Evolutionary conservation across 2,329 filamentous ascomycete genomes (phyloP), one percentile per base, ranked within the genome.

Genomic region (Acrocalymma vagum): DNA sequence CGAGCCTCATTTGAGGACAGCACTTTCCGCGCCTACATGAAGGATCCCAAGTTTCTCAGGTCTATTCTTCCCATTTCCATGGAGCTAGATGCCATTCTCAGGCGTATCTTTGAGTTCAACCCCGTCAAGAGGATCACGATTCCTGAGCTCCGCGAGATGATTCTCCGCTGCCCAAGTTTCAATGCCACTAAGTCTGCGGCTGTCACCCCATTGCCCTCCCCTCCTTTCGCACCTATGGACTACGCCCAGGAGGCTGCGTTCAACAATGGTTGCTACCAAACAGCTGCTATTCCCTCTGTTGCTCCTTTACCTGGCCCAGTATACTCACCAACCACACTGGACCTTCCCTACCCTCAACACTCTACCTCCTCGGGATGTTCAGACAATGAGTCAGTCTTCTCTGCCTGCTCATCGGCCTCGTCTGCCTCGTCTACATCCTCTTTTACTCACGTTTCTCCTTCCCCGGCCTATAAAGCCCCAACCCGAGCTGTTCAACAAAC

Each of bases 1-100:
- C 88, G 94, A 69, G 94, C 94, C 48, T 96, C 91, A 9, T 78
- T 84, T 58, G 90, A 96, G 70, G 94, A 99, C 72, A 90, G 90
- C 52, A 97, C 94, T 29, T 99, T 97, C 81, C 84, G 88, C 63
- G 92, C 92, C 38, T 97, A 88, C 74, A 82, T 88, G 58, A 87
- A 87, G 76, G 90, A 91, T 65, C 84, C 84, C 48, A 86, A 87
- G 65, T 99, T 97, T 71, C 77, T 99, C 54, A 88, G 91, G 77
- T 88, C 90, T 49, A 99, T 99, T 60, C 81, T 99, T 42, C 93
- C 94, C 15, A 75, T 99, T 63, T 92, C 94, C 40, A 80, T 89
- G 66, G 92, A 96, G 66, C 80, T 97, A 68, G 92, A 96, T 75
- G 79, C 83, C 65, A 95, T 99, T 52, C 75, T 99, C 60, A 85